Percentiles rank a stretch among this genome's conserved stretches.
Evolutionary conservation across 192 early-diverging fungal genomes (phyloP).

Genomic region (Fimicolochytrium jonesii): DNA sequence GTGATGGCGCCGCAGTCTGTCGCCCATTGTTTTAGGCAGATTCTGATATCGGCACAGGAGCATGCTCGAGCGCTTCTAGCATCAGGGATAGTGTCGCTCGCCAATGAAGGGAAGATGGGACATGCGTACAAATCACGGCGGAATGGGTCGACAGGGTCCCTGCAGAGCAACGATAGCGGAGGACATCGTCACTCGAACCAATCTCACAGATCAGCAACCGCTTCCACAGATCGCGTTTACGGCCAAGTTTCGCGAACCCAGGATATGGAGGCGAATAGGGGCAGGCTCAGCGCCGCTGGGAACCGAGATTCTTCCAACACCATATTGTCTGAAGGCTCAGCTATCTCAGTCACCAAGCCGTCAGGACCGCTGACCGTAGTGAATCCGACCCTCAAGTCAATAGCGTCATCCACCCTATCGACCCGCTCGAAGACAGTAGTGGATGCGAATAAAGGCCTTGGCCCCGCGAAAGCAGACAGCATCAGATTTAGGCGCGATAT

Average conservation of each 20-base stretch:
- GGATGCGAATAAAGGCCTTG: neutral
- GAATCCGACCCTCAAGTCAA: conserved; percentile 6
- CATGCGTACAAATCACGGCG: neutral
- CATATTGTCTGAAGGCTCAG: conserved; percentile 5
- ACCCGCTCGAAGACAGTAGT: too few species aligned
- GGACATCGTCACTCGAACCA: neutral
- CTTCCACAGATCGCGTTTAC: conserved; percentile 3
- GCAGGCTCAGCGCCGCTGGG: conserved; percentile 9
- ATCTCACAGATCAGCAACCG: neutral
- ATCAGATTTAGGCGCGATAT: conserved; percentile 17
- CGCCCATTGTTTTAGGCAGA: conserved; percentile 20
- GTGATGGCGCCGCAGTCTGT: conserved; percentile 35
- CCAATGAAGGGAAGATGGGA: neutral
- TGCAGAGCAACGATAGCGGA: neutral
- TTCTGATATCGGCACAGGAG: conserved; percentile 25
- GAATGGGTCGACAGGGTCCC: neutral
- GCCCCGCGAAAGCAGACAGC: conserved; percentile 12
- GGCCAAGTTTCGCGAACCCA: neutral
- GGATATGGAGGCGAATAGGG: neutral
- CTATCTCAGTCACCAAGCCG: neutral
- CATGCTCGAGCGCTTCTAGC: neutral
- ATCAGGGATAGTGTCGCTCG: neutral
- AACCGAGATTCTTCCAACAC: conserved; percentile 2
- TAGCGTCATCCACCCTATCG: too few species aligned
- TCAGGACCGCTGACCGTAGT: neutral